A percentile compares a stretch with the other conserved stretches of the same genome.
Evolutionary conservation across 768 basidiomycete genomes (phyloP).

Genomic region (Mycena alexandri): DNA sequence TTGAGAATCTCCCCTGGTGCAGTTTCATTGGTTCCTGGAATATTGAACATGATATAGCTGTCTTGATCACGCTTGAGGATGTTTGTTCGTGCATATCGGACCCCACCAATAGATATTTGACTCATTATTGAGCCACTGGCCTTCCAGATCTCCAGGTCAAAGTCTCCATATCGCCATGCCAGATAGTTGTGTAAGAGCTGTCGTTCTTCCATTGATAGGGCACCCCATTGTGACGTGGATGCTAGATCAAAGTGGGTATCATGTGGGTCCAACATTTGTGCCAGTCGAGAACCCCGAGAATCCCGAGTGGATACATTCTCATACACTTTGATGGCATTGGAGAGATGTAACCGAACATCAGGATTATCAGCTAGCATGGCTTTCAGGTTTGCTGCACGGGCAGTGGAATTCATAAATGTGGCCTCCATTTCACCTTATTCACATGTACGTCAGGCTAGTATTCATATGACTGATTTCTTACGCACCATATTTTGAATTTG

Average conservation of each 20-base stretch:
- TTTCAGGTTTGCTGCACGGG: constrained; percentile 23
- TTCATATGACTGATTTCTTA: background rate
- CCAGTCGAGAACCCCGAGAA: constrained; percentile 2
- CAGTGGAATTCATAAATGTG: constrained; percentile 29
- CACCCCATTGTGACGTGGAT: background rate
- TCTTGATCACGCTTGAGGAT: too few species aligned
- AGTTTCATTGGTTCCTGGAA: background rate
- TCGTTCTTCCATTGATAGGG: background rate
- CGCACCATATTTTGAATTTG: constrained; percentile 40
- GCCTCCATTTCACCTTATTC: constrained; percentile 34
- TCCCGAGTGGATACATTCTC: background rate
- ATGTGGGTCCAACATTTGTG: background rate
- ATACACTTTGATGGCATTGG: background rate
- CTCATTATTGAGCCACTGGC: too few species aligned
- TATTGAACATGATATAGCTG: too few species aligned
- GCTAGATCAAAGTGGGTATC: background rate
- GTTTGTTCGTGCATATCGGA: too few species aligned
- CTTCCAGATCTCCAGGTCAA: background rate
- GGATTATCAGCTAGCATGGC: constrained; percentile 2
- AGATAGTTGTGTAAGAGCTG: constrained; percentile 1
- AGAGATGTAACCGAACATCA: background rate
- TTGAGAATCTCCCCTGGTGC: constrained; percentile 9
- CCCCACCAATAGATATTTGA: too few species aligned
- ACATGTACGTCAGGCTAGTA: background rate
- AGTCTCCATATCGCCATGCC: background rate